These are phyloP conservation scores for Niebla homalea DNA, from an alignment of 495 filamentous ascomycete genomes.

Conservation along the genomic window DNA sequence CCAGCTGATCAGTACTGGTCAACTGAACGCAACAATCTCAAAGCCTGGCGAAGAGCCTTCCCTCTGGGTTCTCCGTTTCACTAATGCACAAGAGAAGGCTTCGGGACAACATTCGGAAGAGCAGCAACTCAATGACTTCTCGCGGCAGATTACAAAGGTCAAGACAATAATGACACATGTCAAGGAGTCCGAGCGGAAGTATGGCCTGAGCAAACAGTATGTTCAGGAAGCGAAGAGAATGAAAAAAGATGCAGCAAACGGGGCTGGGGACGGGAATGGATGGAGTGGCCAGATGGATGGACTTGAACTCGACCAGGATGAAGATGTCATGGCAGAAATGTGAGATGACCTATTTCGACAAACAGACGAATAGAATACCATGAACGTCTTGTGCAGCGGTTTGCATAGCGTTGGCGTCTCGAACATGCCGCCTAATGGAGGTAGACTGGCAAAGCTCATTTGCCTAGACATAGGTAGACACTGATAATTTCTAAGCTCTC, in stretches of 20 bases:
- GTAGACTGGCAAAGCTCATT: no score
- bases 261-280: conserved; percentile 10
- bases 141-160: conserved; percentile 24
- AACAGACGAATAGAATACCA: no score
- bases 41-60: conserved; percentile 28
- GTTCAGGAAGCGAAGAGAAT: conserved; percentile 34
- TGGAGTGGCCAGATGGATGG: conserved; percentile 21
- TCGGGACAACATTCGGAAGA: conserved; percentile 26
- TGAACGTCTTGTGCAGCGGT: neutral
- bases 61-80: conserved; percentile 31
- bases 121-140: conserved; percentile 31
- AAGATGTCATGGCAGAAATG: conserved; percentile 52
- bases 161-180: conserved; percentile 29
- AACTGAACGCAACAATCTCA: conserved; percentile 41
- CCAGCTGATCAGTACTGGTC: conserved; percentile 37
- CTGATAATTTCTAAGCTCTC: no score
- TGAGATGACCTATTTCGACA: no score
- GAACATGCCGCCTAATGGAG: neutral
- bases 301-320: conserved; percentile 36
- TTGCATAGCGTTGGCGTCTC: conserved; percentile 6
- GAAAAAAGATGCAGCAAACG: conserved; percentile 27
- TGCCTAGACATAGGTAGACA: no score
- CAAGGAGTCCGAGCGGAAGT: conserved; percentile 35
- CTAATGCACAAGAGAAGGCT: conserved; percentile 9
- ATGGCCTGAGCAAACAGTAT: conserved; percentile 49